Evolutionary conservation across 192 early-diverging fungal species (phyloP), one percentile per base, ranked within the genome.

Genomic region (Coemansia umbellata): DNA sequence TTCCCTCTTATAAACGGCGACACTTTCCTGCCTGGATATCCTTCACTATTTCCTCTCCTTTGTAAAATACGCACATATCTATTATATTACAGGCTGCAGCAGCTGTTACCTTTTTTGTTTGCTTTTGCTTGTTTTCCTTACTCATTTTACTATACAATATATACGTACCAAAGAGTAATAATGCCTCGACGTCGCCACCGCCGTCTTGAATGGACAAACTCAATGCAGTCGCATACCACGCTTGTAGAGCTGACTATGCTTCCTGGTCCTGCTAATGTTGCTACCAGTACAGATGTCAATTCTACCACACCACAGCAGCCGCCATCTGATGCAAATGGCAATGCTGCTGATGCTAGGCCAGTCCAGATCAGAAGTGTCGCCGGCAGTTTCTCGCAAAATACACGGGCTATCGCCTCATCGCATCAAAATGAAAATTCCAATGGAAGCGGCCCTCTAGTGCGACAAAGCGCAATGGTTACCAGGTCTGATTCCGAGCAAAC

Each of bases 161-260:
- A n/a, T n/a, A n/a, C n/a, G n/a, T n/a, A n/a, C n/a, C n/a, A n/a
- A n/a, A 28, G 14, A 10, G 21, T 26, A 32, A 28, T 17, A 14
- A 74, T 74, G 71, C 55, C 71, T 32, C 48, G 71, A 28, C 71
- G 43, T 33, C 71, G 71, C 43, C 56, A 58, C 44, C 52, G 49
- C 35, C 57, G 72, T 10, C 47, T 68, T 10, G 72, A 68, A 36
- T 75, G 72, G 72, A 45, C 56, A 3, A 59, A 49, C 44, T 58
- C 71, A 2, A 67, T 74, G 71, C 55, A 62, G 36, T 68, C 72
- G 10, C 53, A 63, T 31, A 30, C 47, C 5, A 76, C 73, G 8
- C 60, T 76, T 2, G 56, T 76, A 14, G 73, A 68, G 11, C 3
- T 37, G 19, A 30, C 27, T 8, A 35, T 28, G 26, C 24, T 27